These are phyloP conservation scores for Escallonia herrerae DNA, from an alignment of 129 eudicot species.

Conservation along the genomic window DNA sequence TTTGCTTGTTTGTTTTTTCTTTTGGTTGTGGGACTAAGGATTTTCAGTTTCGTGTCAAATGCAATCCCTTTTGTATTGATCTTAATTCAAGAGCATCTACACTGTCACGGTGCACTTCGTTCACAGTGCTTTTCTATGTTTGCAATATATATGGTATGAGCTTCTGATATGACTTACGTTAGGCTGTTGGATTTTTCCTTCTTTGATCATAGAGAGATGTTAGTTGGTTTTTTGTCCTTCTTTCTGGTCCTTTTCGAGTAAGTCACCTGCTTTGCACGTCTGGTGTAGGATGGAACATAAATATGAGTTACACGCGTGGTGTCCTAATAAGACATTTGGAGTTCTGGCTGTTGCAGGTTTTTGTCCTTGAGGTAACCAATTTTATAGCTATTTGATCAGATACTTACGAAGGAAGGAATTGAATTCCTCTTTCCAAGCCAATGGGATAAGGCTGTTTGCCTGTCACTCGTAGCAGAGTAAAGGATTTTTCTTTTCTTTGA, in stretches of 20 bases:
- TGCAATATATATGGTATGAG: background rate
- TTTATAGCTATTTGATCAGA: constrained; percentile 11
- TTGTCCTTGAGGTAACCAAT: constrained; percentile 25
- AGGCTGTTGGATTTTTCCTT: background rate
- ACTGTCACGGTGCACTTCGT: background rate
- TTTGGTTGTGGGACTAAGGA: background rate
- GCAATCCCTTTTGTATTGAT: background rate
- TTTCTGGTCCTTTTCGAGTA: constrained; percentile 1
- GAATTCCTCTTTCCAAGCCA: background rate
- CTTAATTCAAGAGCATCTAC: background rate
- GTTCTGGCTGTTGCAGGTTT: constrained; percentile 22
- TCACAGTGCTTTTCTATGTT: background rate
- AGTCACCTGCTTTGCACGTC: constrained; percentile 20
- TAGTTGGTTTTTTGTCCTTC: constrained; percentile 1
- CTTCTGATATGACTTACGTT: background rate
- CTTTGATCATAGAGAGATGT: constrained; percentile 1
- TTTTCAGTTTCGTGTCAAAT: background rate
- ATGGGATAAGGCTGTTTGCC: background rate
- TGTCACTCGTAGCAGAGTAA: background rate
- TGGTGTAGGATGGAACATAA: constrained; percentile 33
- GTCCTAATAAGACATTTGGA: constrained; percentile 33
- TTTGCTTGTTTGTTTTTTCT: background rate
- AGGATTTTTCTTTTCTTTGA: background rate
- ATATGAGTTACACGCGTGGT: constrained; percentile 19
- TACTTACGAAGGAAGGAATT: constrained; percentile 1